These are phyloP conservation scores for Apostasia ramifera DNA, from an alignment of 106 monocot species.

Conservation along the genomic window DNA sequence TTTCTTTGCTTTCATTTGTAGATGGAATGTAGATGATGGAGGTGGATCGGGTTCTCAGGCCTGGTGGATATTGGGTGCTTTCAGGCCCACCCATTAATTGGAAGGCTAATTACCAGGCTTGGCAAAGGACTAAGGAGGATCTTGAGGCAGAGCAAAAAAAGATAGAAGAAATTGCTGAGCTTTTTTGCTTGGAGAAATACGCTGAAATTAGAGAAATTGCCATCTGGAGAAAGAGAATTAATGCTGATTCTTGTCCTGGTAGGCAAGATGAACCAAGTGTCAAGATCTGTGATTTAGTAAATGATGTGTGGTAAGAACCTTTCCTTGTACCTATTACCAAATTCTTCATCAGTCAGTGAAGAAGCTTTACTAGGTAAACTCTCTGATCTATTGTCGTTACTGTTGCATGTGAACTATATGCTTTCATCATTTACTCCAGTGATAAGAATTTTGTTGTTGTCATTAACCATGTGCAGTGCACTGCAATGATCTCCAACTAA, in stretches of 20 bases:
- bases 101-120: conserved; percentile 23
- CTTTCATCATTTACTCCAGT: no score
- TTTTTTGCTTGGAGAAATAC: conserved; percentile 36
- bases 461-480: no score
- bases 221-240: conserved; percentile 32
- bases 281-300: conserved; percentile 23
- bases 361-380: no score
- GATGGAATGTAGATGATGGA: conserved; percentile 43
- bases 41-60: conserved; percentile 20
- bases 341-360: no score
- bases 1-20: background rate
- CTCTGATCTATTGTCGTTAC: no score
- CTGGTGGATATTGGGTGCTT: conserved; percentile 22
- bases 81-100: conserved; percentile 39
- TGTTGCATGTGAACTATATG: no score
- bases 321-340: no score
- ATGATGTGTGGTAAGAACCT: conserved; percentile 46
- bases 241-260: conserved; percentile 32
- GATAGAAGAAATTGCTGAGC: conserved; percentile 33
- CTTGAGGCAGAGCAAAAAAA: conserved; percentile 29
- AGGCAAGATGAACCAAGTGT: conserved; percentile 26
- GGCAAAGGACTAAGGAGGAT: conserved; percentile 32
- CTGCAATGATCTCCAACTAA: no score
- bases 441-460: no score
- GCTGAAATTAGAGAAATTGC: conserved; percentile 32